phyloP scores from a whole-genome alignment of 257 asterid species.

The Leonotis leonurus region DNA sequence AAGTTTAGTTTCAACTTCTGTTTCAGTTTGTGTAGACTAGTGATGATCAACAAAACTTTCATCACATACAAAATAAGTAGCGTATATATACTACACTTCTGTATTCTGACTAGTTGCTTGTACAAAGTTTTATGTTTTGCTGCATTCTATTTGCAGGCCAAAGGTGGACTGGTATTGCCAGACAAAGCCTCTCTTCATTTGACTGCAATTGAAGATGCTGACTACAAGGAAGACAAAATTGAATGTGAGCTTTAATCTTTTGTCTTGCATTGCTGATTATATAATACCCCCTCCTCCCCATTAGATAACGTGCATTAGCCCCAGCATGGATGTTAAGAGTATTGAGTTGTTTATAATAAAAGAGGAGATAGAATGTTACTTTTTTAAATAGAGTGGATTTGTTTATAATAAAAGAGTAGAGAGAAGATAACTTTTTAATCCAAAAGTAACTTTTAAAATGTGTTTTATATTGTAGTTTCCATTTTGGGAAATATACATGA shows the following conservation, averaged over 20 bases:
- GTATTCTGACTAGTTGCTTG: not conserved
- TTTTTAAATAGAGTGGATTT: no score
- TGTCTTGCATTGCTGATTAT: constrained; percentile 2
- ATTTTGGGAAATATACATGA: no score
- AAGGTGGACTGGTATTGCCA: constrained; percentile 74
- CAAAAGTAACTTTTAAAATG: no score
- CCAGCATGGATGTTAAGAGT: no score
- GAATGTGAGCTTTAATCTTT: constrained; percentile 56
- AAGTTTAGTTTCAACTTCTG: constrained; percentile 10
- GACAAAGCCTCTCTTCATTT: constrained; percentile 81
- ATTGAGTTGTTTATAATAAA: no score
- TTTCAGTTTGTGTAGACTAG: not conserved
- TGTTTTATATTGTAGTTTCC: no score
- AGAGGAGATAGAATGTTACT: no score
- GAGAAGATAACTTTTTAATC: no score
- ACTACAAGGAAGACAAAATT: constrained; percentile 92
- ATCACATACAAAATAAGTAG: not conserved
- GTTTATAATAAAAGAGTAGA: no score
- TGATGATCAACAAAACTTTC: not conserved
- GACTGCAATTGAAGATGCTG: constrained; percentile 98
- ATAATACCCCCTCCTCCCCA: no score
- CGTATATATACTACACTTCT: not conserved
- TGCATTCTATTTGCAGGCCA: constrained; percentile 36
- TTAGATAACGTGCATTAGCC: no score
- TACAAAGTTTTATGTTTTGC: constrained; percentile 5